phyloP scores from a whole-genome alignment of 2,329 filamentous ascomycete genomes.

The Sphaerostilbella broomeana region DNA sequence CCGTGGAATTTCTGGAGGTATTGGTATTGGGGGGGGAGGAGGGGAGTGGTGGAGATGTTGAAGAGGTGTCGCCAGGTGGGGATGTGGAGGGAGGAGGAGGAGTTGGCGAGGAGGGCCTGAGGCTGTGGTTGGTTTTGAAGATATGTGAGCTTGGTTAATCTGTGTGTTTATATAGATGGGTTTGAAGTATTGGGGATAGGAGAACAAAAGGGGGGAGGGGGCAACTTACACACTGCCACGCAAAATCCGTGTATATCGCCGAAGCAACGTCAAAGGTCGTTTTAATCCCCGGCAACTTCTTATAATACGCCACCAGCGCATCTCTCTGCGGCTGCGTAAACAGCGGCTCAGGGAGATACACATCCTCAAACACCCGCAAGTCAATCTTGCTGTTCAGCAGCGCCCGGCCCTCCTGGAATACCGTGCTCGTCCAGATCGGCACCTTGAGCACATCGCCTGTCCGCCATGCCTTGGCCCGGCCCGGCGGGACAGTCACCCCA shows the following conservation, averaged over 20 bases:
- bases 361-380: conserved; percentile 16
- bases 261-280: conserved; percentile 21
- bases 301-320: conserved; percentile 17
- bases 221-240: conserved; percentile 24
- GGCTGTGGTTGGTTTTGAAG: no score
- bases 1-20: conserved; percentile 24
- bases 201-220: neutral
- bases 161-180: no score
- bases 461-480: conserved; percentile 18
- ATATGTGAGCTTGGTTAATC: conserved; percentile 8
- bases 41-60: conserved; percentile 20
- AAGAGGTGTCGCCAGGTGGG: conserved; percentile 24
- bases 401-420: conserved; percentile 20
- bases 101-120: conserved; percentile 19
- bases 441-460: conserved; percentile 15
- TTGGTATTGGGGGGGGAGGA: conserved; percentile 15
- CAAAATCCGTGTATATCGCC: conserved; percentile 23
- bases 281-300: conserved; percentile 6
- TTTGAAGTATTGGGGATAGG: neutral
- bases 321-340: conserved; percentile 11
- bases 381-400: conserved; percentile 20
- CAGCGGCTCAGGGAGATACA: conserved; percentile 15
- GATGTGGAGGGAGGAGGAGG: conserved; percentile 15
- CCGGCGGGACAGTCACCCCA: conserved; percentile 15
- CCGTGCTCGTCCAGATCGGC: conserved; percentile 21